Conservation (phyloP, 225 moss, liverwort and hornwort species). For the Polytrichum commune region DNA sequence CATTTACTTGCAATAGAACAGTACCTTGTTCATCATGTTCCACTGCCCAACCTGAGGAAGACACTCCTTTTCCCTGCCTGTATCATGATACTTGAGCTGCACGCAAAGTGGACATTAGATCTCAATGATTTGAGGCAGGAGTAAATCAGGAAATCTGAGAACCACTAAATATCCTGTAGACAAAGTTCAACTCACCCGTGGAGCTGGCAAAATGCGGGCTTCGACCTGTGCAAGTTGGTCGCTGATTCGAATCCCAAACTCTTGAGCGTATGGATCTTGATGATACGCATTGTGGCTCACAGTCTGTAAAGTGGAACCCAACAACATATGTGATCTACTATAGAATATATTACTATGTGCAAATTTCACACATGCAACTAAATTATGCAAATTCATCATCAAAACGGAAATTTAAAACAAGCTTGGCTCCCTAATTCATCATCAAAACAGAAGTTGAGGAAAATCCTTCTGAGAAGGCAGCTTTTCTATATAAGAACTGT, state of each 20-base stretch:
- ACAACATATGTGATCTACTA: slow-evolving; percentile 39
- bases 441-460: no score
- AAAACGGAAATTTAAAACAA: no score
- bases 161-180: no score
- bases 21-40: slow-evolving; percentile 99
- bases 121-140: no score
- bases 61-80: slow-evolving; percentile 89
- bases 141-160: no score
- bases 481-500: no score
- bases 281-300: slow-evolving; percentile 81
- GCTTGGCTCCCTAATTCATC: no score
- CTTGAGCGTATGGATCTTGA: slow-evolving; percentile 81
- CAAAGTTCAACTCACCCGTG: slow-evolving; percentile 41
- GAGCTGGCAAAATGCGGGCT: slow-evolving; percentile 83
- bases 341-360: not conserved
- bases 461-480: no score
- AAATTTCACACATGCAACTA: not conserved
- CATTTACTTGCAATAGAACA: not conserved
- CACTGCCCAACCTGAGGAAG: slow-evolving; percentile 95
- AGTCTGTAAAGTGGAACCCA: slow-evolving; percentile 62
- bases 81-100: slow-evolving; percentile 96
- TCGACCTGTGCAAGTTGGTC: slow-evolving; percentile 82
- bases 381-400: no score
- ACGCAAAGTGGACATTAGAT: not conserved
- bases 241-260: slow-evolving; percentile 86